Base-by-base conservation (phyloP, 2,329 filamentous ascomycete species). In the Elsinoe arachidis region DNA sequence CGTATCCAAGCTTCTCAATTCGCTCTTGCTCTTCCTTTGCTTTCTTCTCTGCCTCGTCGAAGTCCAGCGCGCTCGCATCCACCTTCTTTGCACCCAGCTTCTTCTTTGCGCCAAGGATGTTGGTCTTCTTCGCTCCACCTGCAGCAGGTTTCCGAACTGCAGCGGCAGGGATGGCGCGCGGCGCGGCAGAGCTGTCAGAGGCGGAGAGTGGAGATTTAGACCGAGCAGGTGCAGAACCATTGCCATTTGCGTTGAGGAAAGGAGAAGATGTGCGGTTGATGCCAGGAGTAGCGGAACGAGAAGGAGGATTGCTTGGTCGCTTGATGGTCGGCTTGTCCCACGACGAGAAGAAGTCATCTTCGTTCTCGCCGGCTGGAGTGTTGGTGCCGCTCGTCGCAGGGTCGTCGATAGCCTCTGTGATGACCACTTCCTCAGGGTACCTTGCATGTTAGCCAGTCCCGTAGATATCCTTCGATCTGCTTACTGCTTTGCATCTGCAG, bases 321-420 rank as follows among this genome's bases (percentile, higher is more conserved):
- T 97, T 99, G 75, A 99, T 95, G 3, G 90, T 83, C 19, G 93
- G 93, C 76, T 97, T 96, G 69, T 97, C 93, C 93, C 92, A 99
- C 0, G 90, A 96, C 9, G 92, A 96, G 75, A 99, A 99, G 79
- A 99, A 99, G 71, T 97, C 93, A 68, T 96, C 91, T 17, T 86
- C 85, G 19, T 82, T 79, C 64, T 96, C 90, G 63, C 84, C 87
- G 46, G 87, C 81, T n/a, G 91, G 88, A 10, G 90, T 95, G 63
- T 80, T 83, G 37, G 83, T 78, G 63, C 82, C 85, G 60, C 89
- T 85, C 55, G 75, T 76, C 51, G 80, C 76, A 21, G 75, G 76
- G 55, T 84, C 80, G 61, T 80, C 78, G 57, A 75, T 74, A 33
- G 81, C 77, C 66, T 97, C 93, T 58, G 84, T 87, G 63, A 96